These are phyloP conservation scores for Hura crepitans DNA, from an alignment of 441 rosid species.

Conservation along the genomic window DNA sequence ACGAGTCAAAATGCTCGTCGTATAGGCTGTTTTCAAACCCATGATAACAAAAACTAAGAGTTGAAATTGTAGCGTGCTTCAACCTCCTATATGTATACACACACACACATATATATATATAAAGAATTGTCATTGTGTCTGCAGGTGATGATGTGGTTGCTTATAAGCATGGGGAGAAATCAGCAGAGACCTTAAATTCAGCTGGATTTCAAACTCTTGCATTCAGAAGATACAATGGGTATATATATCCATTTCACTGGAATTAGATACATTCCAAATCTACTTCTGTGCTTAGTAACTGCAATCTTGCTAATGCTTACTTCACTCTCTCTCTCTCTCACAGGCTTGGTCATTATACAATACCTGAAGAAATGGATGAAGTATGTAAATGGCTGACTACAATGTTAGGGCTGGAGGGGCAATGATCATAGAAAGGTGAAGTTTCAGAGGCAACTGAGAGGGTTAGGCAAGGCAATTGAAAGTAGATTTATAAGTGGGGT, in stretches of 20 bases:
- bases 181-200: conserved; percentile 42
- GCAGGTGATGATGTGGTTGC: conserved; percentile 65
- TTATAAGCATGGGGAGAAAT: conserved; percentile 50
- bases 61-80: background rate
- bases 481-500: conserved; percentile 9
- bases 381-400: conserved; percentile 52
- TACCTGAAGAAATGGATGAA: conserved; percentile 57
- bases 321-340: conserved; percentile 5
- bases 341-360: conserved; percentile 63
- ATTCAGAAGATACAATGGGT: conserved; percentile 45
- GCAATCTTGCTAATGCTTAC: conserved; percentile 2
- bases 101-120: no score
- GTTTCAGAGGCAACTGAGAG: background rate
- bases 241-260: background rate
- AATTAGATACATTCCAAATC: background rate
- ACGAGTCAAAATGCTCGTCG: background rate
- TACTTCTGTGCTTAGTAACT: background rate
- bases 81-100: background rate
- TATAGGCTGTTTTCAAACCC: background rate
- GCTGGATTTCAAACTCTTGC: conserved; percentile 43
- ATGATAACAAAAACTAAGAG: background rate
- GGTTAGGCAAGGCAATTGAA: conserved; percentile 3
- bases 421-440: background rate
- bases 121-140: conserved; percentile 15
- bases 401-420: conserved; percentile 49